These are phyloP conservation scores for Aspergillus puulaauensis DNA, from an alignment of 2,329 filamentous ascomycete genomes.

Conservation along the genomic window DNA sequence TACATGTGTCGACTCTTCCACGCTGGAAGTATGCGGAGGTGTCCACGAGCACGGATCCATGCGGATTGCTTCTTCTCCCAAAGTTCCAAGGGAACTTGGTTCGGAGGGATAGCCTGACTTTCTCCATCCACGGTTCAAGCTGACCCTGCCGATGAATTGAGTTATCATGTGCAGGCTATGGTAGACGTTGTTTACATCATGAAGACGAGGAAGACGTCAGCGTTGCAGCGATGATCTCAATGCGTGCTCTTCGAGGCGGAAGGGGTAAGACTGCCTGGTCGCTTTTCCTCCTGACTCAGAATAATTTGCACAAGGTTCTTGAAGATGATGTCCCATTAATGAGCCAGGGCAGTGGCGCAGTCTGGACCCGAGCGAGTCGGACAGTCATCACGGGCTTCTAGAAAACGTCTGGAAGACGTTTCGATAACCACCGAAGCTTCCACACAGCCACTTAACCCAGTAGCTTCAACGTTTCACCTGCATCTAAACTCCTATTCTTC, in stretches of 20 bases:
- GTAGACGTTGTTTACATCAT: not conserved
- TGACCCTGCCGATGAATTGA: not conserved
- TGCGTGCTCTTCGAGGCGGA: not conserved
- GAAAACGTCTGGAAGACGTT: slow-evolving; percentile 35
- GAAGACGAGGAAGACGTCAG: slow-evolving; percentile 2
- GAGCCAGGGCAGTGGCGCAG: slow-evolving; percentile 11
- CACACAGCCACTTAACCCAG: slow-evolving; percentile 8
- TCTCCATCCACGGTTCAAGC: not conserved
- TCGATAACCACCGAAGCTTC: slow-evolving; percentile 25
- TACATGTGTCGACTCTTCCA: not conserved
- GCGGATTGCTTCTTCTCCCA: not conserved
- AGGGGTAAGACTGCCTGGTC: not conserved
- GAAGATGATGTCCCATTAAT: not conserved
- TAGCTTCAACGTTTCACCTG: not conserved
- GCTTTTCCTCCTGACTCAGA: slow-evolving; percentile 30
- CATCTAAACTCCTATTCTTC: slow-evolving; percentile 5
- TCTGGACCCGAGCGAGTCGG: slow-evolving; percentile 1
- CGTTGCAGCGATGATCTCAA: slow-evolving; percentile 13
- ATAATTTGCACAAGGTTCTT: slow-evolving; percentile 35
- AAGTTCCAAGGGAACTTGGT: not conserved
- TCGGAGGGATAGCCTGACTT: not conserved
- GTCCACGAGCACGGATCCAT: not conserved
- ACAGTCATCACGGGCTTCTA: slow-evolving; percentile 26
- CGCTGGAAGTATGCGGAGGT: not conserved
- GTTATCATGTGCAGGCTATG: not conserved